Conservation (phyloP, 176 grass and related monocot genomes). For the Bothriochloa decipiens region DNA sequence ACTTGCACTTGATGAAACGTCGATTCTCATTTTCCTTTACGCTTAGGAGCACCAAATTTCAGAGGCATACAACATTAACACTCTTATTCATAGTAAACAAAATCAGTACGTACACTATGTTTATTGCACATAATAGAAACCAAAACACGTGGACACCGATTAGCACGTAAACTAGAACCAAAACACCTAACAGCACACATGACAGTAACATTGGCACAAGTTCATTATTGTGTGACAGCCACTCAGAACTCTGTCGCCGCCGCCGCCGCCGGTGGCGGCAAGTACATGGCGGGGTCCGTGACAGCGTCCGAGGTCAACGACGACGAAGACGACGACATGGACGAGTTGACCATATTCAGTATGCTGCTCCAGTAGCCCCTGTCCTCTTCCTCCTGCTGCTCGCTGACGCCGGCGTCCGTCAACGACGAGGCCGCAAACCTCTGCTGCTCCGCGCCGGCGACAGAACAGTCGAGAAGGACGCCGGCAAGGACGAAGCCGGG, state of each 20-base stretch:
- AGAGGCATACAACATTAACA: not conserved
- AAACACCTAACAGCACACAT: conserved; percentile 17
- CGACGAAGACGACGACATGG: conserved; percentile 50
- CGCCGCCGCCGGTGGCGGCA: not conserved
- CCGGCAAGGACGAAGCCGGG: not conserved
- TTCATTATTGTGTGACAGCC: not conserved
- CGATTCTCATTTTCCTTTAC: not conserved
- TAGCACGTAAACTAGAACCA: not conserved
- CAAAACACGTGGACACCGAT: not conserved
- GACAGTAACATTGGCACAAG: conserved; percentile 30
- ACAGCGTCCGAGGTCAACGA: conserved; percentile 37
- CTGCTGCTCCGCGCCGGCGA: not conserved
- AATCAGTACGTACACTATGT: conserved; percentile 11
- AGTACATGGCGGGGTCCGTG: conserved; percentile 24
- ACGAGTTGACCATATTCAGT: conserved; percentile 60
- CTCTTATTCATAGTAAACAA: not conserved
- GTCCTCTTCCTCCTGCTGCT: conserved; percentile 42
- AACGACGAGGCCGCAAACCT: conserved; percentile 23
- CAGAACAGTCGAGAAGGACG: conserved; percentile 15
- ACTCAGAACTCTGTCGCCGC: conserved; percentile 36
- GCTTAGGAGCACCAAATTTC: not conserved
- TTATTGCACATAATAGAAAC: conserved; percentile 36
- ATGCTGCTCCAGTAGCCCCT: conserved; percentile 77
- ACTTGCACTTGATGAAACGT: not conserved
- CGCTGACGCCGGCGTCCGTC: not conserved